Percentiles rank a stretch among this genome's conserved stretches.
Conservation (phyloP, 208 protist genomes). For the Novymonas esmeraldas region DNA sequence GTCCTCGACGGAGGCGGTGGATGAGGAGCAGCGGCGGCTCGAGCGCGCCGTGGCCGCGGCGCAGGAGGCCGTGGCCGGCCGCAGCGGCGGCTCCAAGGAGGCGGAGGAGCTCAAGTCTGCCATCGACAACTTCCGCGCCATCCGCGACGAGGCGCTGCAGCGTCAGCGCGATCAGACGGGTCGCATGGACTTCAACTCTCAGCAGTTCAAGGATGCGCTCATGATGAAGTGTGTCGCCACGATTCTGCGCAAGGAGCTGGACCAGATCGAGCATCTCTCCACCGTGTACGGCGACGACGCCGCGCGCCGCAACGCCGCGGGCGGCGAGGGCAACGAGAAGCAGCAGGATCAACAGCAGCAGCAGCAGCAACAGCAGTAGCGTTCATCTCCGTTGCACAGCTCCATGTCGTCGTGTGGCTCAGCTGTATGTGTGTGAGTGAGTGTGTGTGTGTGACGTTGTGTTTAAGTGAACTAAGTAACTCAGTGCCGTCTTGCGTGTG, state of each 20-base stretch:
- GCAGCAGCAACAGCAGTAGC: conserved; percentile 5
- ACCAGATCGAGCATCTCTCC: conserved; percentile 60
- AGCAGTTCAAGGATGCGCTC: conserved; percentile 82
- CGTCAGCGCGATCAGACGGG: conserved; percentile 45
- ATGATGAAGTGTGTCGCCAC: conserved; percentile 81
- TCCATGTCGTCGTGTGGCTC: not conserved
- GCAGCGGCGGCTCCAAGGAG: conserved; percentile 42
- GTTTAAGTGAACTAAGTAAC: conserved; percentile 20
- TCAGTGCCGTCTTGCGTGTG: not conserved
- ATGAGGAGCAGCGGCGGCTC: conserved; percentile 35
- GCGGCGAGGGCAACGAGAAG: conserved; percentile 20
- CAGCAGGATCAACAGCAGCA: conserved; percentile 30
- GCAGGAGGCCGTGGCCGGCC: conserved; percentile 21
- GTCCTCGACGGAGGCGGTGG: conserved; percentile 30
- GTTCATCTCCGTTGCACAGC: no score
- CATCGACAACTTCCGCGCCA: conserved; percentile 40
- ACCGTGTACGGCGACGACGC: conserved; percentile 40
- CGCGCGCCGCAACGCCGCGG: conserved; percentile 18
- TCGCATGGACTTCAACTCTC: conserved; percentile 73
- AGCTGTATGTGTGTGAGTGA: not conserved
- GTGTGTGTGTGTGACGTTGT: not conserved
- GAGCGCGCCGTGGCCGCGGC: conserved; percentile 30
- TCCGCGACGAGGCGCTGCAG: conserved; percentile 51
- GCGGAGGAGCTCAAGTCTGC: conserved; percentile 32
- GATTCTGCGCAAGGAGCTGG: conserved; percentile 58